Base-by-base conservation (phyloP, 2,329 filamentous ascomycete species). In the Colletotrichum sublineola region DNA sequence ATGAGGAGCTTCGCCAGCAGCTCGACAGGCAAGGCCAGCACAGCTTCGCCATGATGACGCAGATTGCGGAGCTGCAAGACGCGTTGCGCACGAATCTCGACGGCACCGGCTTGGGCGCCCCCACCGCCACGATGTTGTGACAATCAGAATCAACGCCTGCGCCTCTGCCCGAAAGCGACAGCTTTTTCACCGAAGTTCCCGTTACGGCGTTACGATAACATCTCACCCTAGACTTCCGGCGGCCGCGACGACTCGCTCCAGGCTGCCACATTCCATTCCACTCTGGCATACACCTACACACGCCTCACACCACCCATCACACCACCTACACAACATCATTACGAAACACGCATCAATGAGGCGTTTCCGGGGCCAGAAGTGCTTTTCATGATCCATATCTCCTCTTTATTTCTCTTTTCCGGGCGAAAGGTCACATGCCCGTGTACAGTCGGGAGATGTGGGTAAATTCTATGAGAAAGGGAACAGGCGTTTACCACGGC, bases 1-100 rank as follows among this genome's bases (percentile, higher is more conserved):
- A 92, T 71, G 85, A 90, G 74, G 88, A 91, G 75, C 83, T 91
- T 58, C 84, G 84, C 74, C 78, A 80, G 20, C 84, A 88, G 69
- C 81, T 88, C 73, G 82, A 87, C 50, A 81, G 84, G 53, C 87
- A 89, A 73, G 84, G 81, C 24, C 83, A 83, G 55, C 83, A 86
- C 74, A 84, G 82, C 5, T 77, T 83, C 15, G 80, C 82, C 40
- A 86, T 88, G 84, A 84, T 87, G 82, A 80, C 83, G 53, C 85
- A 87, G 75, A 84, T 88, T 33, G 80, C 81, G 1, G 81, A 85
- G 70, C 80, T 87, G 15, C 84, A 86, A 75, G 83, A 84, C 24
- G 79, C 83, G 5, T 76, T 86, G 50, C 79, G 82, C 12, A 80
- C 73, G 46, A 75, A 71, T 40, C 74, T 68, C 67, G 74, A 70